phyloP scores from a whole-genome alignment of 2,329 filamentous ascomycete genomes.

The Cladophialophora bantiana region DNA sequence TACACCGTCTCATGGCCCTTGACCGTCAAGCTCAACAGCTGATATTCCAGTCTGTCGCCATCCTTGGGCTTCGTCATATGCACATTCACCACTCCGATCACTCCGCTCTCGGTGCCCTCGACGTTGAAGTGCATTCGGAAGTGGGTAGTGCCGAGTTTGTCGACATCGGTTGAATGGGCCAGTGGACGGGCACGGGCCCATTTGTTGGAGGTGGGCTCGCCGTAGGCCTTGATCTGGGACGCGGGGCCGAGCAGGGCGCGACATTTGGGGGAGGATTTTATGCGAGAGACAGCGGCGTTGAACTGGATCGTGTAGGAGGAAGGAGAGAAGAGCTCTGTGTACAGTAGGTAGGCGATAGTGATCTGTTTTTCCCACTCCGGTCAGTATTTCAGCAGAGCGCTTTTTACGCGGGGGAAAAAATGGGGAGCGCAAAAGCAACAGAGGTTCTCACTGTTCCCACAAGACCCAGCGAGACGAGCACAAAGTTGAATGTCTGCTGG shows the following conservation, averaged over 20 bases:
- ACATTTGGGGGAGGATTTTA: slow-evolving; percentile 76
- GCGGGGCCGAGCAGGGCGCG: slow-evolving; percentile 75
- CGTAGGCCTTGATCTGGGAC: slow-evolving; percentile 79
- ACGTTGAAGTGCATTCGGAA: slow-evolving; percentile 85
- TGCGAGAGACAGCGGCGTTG: slow-evolving; percentile 81
- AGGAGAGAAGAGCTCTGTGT: slow-evolving; percentile 80
- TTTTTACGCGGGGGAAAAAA: too few species aligned
- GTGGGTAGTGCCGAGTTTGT: slow-evolving; percentile 78
- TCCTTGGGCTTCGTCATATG: slow-evolving; percentile 76
- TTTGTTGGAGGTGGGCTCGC: slow-evolving; percentile 79
- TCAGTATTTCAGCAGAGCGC: too few species aligned
- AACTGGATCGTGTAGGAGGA: slow-evolving; percentile 88
- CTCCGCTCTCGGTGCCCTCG: slow-evolving; percentile 73
- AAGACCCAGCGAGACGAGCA: slow-evolving; percentile 76
- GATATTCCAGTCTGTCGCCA: slow-evolving; percentile 75
- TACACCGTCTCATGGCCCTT: slow-evolving; percentile 58
- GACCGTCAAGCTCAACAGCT: slow-evolving; percentile 80
- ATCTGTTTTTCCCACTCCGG: slow-evolving; percentile 56
- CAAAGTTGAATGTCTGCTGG: slow-evolving; percentile 89
- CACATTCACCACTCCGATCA: slow-evolving; percentile 72
- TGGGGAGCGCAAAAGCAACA: too few species aligned
- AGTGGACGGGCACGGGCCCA: slow-evolving; percentile 73
- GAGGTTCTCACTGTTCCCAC: slow-evolving; percentile 70
- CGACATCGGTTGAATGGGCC: slow-evolving; percentile 67
- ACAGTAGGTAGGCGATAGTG: slow-evolving; percentile 79